Conservation (phyloP, 169 alveolate genomes). For the Plasmodium sp. region DNA sequence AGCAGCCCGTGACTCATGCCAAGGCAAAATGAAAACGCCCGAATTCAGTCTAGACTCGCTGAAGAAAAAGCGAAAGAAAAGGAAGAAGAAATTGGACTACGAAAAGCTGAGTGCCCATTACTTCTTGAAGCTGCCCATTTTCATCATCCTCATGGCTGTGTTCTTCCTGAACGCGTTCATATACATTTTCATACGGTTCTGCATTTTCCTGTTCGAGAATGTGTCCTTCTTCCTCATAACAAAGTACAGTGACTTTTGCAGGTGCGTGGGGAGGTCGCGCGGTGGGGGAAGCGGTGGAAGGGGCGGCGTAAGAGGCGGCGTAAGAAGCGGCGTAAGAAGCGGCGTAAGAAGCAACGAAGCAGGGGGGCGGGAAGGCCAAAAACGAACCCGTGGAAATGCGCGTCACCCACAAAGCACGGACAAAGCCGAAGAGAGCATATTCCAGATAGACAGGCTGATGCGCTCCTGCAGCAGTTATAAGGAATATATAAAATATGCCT, state of each 20-base stretch:
- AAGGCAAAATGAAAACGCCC: constrained; percentile 66
- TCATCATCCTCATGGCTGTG: constrained; percentile 37
- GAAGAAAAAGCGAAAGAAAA: constrained; percentile 27
- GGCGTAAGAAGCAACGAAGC: too few relatives aligned
- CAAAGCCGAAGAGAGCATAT: constrained; percentile 31
- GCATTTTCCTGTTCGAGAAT: constrained; percentile 37
- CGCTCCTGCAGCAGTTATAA: constrained; percentile 25
- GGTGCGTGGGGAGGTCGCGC: neutral
- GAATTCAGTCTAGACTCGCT: constrained; percentile 73
- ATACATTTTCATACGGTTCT: constrained; percentile 45
- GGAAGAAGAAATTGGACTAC: constrained; percentile 10
- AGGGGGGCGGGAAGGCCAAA: too few relatives aligned
- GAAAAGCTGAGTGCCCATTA: constrained; percentile 57
- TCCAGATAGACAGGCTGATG: constrained; percentile 36
- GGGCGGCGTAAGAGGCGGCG: too few relatives aligned
- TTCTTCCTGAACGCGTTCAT: constrained; percentile 56
- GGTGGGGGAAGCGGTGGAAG: neutral
- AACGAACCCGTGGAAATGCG: neutral
- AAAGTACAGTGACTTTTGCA: constrained; percentile 19
- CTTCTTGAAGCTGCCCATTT: constrained; percentile 57
- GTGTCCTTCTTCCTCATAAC: constrained; percentile 35
- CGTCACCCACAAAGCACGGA: neutral
- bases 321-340: neutral
- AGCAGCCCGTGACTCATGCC: neutral
- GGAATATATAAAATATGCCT: constrained; percentile 59